A percentile compares a stretch with the other conserved stretches of the same genome.
Conservation (phyloP, 1,284 basidiomycete species). For the Rhodotorula sp. region DNA sequence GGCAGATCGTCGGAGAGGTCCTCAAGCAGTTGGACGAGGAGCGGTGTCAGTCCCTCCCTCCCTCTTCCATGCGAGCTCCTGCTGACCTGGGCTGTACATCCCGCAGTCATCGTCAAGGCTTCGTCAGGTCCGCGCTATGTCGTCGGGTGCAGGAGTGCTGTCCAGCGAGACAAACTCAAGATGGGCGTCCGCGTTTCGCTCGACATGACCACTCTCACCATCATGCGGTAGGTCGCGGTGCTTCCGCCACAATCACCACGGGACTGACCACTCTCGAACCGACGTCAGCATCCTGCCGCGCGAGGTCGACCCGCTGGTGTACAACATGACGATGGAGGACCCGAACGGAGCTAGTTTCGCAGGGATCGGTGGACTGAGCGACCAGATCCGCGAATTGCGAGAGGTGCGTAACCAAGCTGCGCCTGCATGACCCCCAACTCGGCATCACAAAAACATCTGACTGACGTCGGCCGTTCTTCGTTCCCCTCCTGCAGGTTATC, state of each 20-base stretch:
- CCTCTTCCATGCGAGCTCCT: rapidly evolving
- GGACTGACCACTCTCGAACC: background rate
- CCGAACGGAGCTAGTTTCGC: constrained; percentile 94
- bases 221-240: constrained; percentile 66
- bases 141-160: constrained; percentile 95
- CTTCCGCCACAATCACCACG: background rate
- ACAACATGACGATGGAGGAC: constrained; percentile 99
- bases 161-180: constrained; percentile 77
- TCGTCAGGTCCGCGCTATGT: constrained; percentile 98
- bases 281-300: constrained; percentile 71
- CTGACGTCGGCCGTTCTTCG: background rate
- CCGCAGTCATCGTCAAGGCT: constrained; percentile 93
- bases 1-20: constrained; percentile 98
- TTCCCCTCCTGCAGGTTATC: constrained; percentile 64
- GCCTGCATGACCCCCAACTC: too few species aligned
- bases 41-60: constrained; percentile 67
- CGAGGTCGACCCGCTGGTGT: constrained; percentile 96
- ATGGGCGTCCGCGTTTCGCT: constrained; percentile 91
- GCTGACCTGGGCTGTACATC: background rate
- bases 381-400: constrained; percentile 93
- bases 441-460: too few species aligned
- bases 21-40: constrained; percentile 98
- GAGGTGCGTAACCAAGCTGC: constrained; percentile 60
- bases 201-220: constrained; percentile 98
- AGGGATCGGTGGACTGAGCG: constrained; percentile 91